Conservation (phyloP, 2,329 filamentous ascomycete species). For the Periconia sp. region DNA sequence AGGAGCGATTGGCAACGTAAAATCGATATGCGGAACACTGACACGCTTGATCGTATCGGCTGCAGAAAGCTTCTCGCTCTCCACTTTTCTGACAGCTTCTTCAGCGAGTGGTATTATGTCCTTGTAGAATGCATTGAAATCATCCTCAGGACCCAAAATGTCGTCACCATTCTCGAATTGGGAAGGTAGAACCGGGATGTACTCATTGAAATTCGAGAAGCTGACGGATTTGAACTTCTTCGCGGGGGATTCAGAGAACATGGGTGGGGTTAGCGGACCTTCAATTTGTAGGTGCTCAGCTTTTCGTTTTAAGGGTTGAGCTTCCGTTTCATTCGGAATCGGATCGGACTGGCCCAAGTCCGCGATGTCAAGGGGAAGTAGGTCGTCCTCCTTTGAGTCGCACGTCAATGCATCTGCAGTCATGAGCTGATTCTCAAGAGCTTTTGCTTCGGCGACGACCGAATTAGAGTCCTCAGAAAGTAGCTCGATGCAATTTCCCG, state of each 20-base stretch:
- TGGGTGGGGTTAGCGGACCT: conserved; percentile 52
- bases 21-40: conserved; percentile 56
- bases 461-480: conserved; percentile 46
- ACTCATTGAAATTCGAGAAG: conserved; percentile 44
- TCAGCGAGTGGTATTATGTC: conserved; percentile 45
- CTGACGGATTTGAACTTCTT: conserved; percentile 51
- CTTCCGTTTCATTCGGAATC: conserved; percentile 16
- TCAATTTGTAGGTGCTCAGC: conserved; percentile 52
- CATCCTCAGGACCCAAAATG: conserved; percentile 27
- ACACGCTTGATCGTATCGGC: conserved; percentile 57
- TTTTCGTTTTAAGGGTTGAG: conserved; percentile 38
- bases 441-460: conserved; percentile 36
- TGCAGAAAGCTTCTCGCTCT: conserved; percentile 55
- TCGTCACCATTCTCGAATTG: conserved; percentile 22
- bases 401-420: conserved; percentile 40
- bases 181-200: conserved; percentile 40
- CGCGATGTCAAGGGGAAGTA: conserved; percentile 37
- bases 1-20: conserved; percentile 50
- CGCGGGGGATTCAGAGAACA: conserved; percentile 41
- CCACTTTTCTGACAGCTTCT: conserved; percentile 40
- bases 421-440: conserved; percentile 42
- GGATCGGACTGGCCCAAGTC: conserved; percentile 28
- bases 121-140: conserved; percentile 42
- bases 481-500: conserved; percentile 43
- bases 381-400: conserved; percentile 37